Evolutionary conservation across 306 rosid genomes (phyloP).

Genomic region (Cucumis hystrix): DNA sequence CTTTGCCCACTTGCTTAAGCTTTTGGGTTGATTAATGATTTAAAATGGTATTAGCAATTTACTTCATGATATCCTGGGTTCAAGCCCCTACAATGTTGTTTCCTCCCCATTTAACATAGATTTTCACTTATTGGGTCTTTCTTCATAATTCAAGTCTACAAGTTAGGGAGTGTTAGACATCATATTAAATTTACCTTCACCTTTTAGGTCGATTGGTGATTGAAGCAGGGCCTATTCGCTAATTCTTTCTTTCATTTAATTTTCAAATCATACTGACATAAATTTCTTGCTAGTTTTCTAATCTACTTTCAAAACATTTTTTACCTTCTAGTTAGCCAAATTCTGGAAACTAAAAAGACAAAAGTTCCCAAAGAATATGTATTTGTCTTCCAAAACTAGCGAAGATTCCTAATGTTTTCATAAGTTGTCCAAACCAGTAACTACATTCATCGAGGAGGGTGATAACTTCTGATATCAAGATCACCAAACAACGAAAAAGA

Average conservation of each 20-base stretch:
- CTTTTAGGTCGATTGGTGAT: too few species aligned
- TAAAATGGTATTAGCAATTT: too few species aligned
- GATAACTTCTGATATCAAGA: neutral
- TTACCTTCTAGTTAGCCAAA: neutral
- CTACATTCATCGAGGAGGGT: neutral
- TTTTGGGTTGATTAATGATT: too few species aligned
- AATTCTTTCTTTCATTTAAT: too few species aligned
- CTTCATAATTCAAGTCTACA: too few species aligned
- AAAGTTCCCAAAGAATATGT: neutral
- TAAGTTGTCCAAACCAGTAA: neutral
- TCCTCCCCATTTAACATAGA: too few species aligned
- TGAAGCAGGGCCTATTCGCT: neutral
- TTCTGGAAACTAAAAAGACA: neutral
- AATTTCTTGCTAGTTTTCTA: neutral
- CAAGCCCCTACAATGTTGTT: too few species aligned
- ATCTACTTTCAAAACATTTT: neutral
- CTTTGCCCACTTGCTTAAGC: too few species aligned
- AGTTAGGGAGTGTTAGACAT: too few species aligned
- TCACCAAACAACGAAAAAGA: neutral
- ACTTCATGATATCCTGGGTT: too few species aligned
- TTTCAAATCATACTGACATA: neutral
- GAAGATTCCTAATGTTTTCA: neutral
- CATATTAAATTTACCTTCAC: too few species aligned
- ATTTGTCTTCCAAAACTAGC: neutral
- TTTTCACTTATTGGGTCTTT: too few species aligned